Conservation (phyloP, 345 rosid species). For the Aquilaria malaccensis region DNA sequence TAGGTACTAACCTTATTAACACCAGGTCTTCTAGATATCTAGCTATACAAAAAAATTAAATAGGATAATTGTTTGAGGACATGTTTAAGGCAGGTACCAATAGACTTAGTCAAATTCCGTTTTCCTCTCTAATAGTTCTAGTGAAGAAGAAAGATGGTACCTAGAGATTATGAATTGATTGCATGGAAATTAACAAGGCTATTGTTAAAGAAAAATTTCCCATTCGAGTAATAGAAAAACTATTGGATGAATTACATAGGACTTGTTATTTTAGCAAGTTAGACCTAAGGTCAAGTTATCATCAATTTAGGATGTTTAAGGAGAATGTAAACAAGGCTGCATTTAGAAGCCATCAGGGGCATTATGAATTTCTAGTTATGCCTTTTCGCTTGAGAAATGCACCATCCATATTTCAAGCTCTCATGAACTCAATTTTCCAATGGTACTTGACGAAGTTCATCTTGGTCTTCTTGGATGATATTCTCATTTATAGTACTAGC, state of each 20-base stretch:
- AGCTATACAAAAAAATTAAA: not conserved
- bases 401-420: not conserved
- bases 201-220: constrained; percentile 7
- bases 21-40: not conserved
- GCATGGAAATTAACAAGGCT: not conserved
- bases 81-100: not conserved
- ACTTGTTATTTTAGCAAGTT: not conserved
- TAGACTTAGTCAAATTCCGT: not conserved
- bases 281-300: not conserved
- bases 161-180: constrained; percentile 4
- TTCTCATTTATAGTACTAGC: too few relatives aligned
- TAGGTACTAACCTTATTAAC: too few relatives aligned
- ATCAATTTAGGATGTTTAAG: not conserved
- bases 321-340: not conserved
- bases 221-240: not conserved
- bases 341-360: not conserved
- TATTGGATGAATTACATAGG: constrained; percentile 5
- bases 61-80: not conserved
- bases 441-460: too few relatives aligned
- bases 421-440: not conserved
- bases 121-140: not conserved
- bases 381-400: not conserved
- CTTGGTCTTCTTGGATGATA: not conserved
- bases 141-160: constrained; percentile 7
- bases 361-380: not conserved